Evolutionary conservation across 257 asterid species (phyloP).

Genomic region (Solanum etuberosum): DNA sequence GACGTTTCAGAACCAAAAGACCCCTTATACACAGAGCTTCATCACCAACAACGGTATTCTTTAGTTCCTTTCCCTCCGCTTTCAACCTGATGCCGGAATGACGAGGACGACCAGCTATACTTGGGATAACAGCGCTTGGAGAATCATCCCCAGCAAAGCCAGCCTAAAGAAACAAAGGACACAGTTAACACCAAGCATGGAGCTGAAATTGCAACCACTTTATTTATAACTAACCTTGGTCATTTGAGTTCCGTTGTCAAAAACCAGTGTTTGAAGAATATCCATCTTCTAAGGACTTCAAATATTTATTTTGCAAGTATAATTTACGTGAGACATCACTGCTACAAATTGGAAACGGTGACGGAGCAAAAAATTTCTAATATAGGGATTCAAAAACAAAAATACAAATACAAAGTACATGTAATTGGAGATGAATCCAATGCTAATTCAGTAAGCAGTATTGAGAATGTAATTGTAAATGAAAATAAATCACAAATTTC

Average conservation of each 20-base stretch:
- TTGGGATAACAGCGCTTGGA: not conserved
- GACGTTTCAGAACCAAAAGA: not conserved
- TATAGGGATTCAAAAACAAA: too few relatives aligned
- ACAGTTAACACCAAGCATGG: too few relatives aligned
- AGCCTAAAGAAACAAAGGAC: not conserved
- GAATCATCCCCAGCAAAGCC: not conserved
- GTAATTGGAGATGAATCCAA: not conserved
- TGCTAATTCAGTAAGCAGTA: not conserved
- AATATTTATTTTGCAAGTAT: too few relatives aligned
- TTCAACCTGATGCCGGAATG: rapidly evolving
- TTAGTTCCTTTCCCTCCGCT: not conserved
- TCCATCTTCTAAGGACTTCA: too few relatives aligned
- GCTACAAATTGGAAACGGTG: not conserved
- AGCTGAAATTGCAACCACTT: too few relatives aligned
- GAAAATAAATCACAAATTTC: not conserved
- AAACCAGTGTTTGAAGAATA: too few relatives aligned
- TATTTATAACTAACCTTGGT: too few relatives aligned
- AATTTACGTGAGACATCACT: too few relatives aligned
- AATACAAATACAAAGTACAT: not conserved
- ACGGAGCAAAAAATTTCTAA: too few relatives aligned
- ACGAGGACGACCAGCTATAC: not conserved
- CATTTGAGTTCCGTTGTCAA: too few relatives aligned
- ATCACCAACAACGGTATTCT: not conserved
- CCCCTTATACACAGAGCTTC: not conserved
- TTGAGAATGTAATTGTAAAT: not conserved